Evolutionary conservation across 2,329 filamentous ascomycete genomes (phyloP).

Genomic region (Thielaviopsis ethacetica): DNA sequence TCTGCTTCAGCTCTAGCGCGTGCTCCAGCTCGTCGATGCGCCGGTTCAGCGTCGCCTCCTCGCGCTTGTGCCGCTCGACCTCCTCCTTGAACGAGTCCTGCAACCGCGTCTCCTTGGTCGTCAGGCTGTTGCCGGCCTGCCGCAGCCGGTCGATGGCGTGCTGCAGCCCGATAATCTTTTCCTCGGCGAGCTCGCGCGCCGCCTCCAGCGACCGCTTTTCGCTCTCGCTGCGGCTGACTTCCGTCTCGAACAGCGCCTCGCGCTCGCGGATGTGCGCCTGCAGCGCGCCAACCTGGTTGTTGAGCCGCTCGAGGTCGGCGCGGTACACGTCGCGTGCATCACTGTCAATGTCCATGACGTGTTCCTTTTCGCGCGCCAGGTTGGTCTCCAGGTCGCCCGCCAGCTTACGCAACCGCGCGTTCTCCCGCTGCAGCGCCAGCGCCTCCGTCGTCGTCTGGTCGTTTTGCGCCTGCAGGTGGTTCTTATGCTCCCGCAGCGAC

Average conservation of each 20-base stretch:
- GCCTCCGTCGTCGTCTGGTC: conserved; percentile 52
- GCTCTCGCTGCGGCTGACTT: conserved; percentile 57
- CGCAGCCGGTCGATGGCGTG: conserved; percentile 55
- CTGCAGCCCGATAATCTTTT: conserved; percentile 50
- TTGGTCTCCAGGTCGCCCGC: conserved; percentile 31
- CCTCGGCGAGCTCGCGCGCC: conserved; percentile 49
- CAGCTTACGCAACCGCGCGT: conserved; percentile 32
- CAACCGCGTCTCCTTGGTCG: conserved; percentile 49
- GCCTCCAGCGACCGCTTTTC: conserved; percentile 48
- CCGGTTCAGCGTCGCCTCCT: conserved; percentile 52
- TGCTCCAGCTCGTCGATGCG: conserved; percentile 61
- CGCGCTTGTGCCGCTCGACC: conserved; percentile 51
- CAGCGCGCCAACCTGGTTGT: conserved; percentile 43
- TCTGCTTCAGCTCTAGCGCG: conserved; percentile 51
- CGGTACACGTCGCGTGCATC: conserved; percentile 32
- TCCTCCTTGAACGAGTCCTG: conserved; percentile 56
- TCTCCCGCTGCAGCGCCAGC: conserved; percentile 46
- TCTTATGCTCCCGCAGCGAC: conserved; percentile 46
- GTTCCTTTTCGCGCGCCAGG: conserved; percentile 37
- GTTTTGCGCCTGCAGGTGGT: conserved; percentile 51
- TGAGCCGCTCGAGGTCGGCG: conserved; percentile 33
- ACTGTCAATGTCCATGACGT: conserved; percentile 43
- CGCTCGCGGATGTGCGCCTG: conserved; percentile 52
- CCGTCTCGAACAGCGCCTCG: conserved; percentile 52
- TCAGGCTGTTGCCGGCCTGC: conserved; percentile 48